phyloP scores from a whole-genome alignment of 352 stramenopile species.

The Pythium dissotocum region DNA sequence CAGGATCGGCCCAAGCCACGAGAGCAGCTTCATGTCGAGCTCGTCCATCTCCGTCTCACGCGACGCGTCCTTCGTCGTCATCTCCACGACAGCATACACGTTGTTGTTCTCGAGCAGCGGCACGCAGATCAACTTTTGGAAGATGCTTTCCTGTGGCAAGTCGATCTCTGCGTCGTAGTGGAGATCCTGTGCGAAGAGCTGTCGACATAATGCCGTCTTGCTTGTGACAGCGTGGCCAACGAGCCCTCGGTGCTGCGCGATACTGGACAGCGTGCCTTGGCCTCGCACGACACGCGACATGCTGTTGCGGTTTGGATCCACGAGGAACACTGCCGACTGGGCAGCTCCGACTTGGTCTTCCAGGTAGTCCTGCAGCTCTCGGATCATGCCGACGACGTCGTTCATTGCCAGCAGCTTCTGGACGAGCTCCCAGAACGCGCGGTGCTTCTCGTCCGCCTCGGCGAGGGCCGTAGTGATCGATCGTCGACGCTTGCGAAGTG shows the following conservation, averaged over 20 bases:
- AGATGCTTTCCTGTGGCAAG: slow-evolving; percentile 51
- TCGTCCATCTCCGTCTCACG: slow-evolving; percentile 49
- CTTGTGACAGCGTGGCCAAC: slow-evolving; percentile 48
- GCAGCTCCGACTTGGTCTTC: slow-evolving; percentile 50
- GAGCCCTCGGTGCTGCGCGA: slow-evolving; percentile 51
- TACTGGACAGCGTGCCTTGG: slow-evolving; percentile 47
- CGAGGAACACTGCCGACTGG: slow-evolving; percentile 64
- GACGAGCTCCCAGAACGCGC: slow-evolving; percentile 78
- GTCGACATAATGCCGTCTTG: slow-evolving; percentile 32
- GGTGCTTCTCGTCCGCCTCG: slow-evolving; percentile 57
- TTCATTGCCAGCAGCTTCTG: slow-evolving; percentile 66
- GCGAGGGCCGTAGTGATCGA: neutral
- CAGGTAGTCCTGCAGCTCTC: slow-evolving; percentile 65
- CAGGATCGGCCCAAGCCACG: slow-evolving; percentile 79
- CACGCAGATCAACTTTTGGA: slow-evolving; percentile 73
- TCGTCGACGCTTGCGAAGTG: neutral
- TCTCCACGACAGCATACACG: slow-evolving; percentile 81
- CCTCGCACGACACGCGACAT: slow-evolving; percentile 74
- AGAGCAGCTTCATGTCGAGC: slow-evolving; percentile 71
- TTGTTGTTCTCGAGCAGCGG: slow-evolving; percentile 68
- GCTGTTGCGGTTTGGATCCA: slow-evolving; percentile 71
- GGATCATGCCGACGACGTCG: slow-evolving; percentile 79
- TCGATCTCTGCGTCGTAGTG: slow-evolving; percentile 72
- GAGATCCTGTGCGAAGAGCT: slow-evolving; percentile 48
- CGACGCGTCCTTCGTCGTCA: slow-evolving; percentile 43